Percentiles rank a stretch among this genome's conserved stretches.
phyloP scores from a whole-genome alignment of 306 rosid species.

The Alnus rubra region DNA sequence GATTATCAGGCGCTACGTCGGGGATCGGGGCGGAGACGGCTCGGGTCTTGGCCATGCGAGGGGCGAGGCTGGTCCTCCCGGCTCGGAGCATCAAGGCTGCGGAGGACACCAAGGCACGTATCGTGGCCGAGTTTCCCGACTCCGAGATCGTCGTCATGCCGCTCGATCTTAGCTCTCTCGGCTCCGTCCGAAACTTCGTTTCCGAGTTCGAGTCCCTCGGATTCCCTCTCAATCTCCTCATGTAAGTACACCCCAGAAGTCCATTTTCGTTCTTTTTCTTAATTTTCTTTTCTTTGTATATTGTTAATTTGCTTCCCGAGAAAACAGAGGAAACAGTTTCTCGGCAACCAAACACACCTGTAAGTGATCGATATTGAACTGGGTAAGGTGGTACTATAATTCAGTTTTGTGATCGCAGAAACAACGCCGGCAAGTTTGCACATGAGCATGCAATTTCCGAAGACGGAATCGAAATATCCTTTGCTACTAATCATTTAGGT shows the following conservation, averaged over 20 bases:
- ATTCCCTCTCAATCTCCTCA: slow-evolving; percentile 80
- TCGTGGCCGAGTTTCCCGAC: slow-evolving; percentile 55
- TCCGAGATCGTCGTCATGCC: slow-evolving; percentile 58
- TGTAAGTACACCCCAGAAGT: slow-evolving; percentile 36
- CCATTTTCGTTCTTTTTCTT: neutral
- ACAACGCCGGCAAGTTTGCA: slow-evolving; percentile 89
- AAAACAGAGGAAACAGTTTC: slow-evolving; percentile 1
- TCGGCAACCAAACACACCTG: neutral
- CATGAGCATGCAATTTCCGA: slow-evolving; percentile 66
- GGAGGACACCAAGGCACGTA: slow-evolving; percentile 64
- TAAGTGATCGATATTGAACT: neutral
- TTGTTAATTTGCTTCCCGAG: slow-evolving; percentile 23
- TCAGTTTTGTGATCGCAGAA: slow-evolving; percentile 35
- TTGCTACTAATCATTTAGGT: slow-evolving; percentile 12
- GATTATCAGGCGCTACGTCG: slow-evolving; percentile 68
- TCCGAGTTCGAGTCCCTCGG: slow-evolving; percentile 51
- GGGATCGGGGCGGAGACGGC: slow-evolving; percentile 97
- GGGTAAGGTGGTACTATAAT: neutral
- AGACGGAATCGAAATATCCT: slow-evolving; percentile 79
- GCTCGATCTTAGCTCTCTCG: slow-evolving; percentile 84
- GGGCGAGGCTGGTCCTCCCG: slow-evolving; percentile 76
- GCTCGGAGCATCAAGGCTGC: slow-evolving; percentile 73
- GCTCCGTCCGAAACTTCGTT: slow-evolving; percentile 63
- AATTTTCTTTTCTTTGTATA: neutral
- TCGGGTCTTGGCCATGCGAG: slow-evolving; percentile 75